phyloP scores from a whole-genome alignment of 352 stramenopile species.

The Pythium rhizo-oryzae region DNA sequence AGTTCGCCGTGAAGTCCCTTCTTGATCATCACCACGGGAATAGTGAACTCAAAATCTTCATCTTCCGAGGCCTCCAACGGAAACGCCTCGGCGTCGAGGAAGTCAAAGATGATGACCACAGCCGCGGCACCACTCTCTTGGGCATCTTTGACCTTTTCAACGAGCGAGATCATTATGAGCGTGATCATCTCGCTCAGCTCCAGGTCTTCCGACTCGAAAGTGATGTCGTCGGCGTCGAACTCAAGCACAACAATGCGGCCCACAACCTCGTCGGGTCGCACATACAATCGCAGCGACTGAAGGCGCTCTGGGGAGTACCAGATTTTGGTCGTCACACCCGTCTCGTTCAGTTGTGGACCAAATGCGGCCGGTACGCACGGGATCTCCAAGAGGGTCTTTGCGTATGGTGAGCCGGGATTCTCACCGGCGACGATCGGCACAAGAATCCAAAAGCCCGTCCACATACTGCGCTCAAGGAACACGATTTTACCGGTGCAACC shows the following conservation, averaged over 20 bases:
- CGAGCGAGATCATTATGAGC: conserved; percentile 64
- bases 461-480: conserved; percentile 57
- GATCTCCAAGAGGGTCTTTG: conserved; percentile 44
- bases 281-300: conserved; percentile 56
- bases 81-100: conserved; percentile 71
- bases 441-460: conserved; percentile 61
- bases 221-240: conserved; percentile 64
- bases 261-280: conserved; percentile 67
- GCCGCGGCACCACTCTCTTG: conserved; percentile 56
- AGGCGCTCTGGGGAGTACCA: conserved; percentile 78
- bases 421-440: conserved; percentile 4
- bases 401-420: conserved; percentile 17
- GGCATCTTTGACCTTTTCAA: conserved; percentile 77
- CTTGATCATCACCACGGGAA: conserved; percentile 72
- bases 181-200: conserved; percentile 62
- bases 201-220: conserved; percentile 50
- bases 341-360: conserved; percentile 41
- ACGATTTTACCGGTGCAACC: conserved; percentile 55
- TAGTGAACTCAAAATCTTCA: conserved; percentile 56
- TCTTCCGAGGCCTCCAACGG: conserved; percentile 54
- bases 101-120: conserved; percentile 69
- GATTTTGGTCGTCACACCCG: conserved; percentile 41
- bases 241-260: conserved; percentile 70
- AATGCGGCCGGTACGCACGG: conserved; percentile 61
- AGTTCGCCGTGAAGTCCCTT: conserved; percentile 55